A percentile compares a stretch with the other conserved stretches of the same genome.
Conservation (phyloP, 345 rosid species). For the Gossypium turneri region DNA sequence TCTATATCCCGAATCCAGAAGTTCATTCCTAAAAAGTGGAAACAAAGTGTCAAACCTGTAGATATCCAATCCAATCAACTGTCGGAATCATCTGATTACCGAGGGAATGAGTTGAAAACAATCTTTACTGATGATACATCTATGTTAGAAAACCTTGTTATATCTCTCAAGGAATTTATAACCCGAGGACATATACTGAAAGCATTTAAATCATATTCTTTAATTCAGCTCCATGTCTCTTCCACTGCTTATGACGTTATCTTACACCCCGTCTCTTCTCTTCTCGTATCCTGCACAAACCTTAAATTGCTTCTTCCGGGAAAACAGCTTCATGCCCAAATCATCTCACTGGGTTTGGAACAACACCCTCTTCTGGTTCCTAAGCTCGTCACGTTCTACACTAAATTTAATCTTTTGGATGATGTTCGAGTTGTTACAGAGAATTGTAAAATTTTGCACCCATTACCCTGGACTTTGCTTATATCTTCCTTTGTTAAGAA, state of each 20-base stretch:
- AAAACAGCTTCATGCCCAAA: conserved; percentile 51
- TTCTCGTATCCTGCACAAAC: conserved; percentile 42
- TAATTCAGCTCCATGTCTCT: conserved; percentile 31
- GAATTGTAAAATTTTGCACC: conserved; percentile 36
- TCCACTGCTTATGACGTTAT: conserved; percentile 24
- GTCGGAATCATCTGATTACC: background rate
- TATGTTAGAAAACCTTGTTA: conserved; percentile 44
- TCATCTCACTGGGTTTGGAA: conserved; percentile 48
- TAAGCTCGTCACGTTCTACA: conserved; percentile 57
- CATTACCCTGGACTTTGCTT: conserved; percentile 75
- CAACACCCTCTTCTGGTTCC: conserved; percentile 51
- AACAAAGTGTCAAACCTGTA: background rate
- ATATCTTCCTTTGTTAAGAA: conserved; percentile 46
- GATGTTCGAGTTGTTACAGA: conserved; percentile 38
- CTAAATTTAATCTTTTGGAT: conserved; percentile 35
- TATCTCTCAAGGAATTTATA: conserved; percentile 36
- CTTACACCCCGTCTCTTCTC: conserved; percentile 36
- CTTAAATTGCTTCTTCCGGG: conserved; percentile 37
- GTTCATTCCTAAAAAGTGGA: conserved; percentile 11
- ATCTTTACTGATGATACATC: conserved; percentile 11
- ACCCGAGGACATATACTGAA: conserved; percentile 39
- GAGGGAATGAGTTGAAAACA: conserved; percentile 9
- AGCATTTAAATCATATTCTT: conserved; percentile 39
- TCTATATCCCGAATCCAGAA: conserved; percentile 34
- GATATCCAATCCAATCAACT: background rate